phyloP scores from a whole-genome alignment of 371 early-diverging fungal genomes.

The Mucor velutinosus region DNA sequence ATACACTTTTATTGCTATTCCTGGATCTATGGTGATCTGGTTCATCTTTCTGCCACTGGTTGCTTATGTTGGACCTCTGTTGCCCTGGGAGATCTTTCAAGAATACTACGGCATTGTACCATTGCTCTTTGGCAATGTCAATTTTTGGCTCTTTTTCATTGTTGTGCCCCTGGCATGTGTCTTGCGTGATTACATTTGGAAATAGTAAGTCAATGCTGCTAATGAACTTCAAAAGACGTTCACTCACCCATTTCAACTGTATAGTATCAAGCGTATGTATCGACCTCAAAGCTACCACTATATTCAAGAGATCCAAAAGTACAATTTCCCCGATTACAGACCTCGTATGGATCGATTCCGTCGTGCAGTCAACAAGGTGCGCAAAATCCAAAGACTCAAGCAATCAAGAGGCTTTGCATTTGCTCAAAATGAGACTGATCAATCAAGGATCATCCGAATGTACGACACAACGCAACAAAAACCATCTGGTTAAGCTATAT shows the following conservation, averaged over 20 bases:
- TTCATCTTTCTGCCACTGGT: constrained; percentile 88
- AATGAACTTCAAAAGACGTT: not conserved
- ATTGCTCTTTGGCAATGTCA: constrained; percentile 67
- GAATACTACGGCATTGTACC: constrained; percentile 84
- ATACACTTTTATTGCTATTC: constrained; percentile 77
- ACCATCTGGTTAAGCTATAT: constrained; percentile 67
- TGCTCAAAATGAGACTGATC: constrained; percentile 95
- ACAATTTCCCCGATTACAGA: constrained; percentile 94
- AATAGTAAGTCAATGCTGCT: constrained; percentile 75
- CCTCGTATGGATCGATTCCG: constrained; percentile 97
- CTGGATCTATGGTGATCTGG: constrained; percentile 88
- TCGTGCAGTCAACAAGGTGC: constrained; percentile 95
- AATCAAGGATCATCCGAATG: constrained; percentile 88
- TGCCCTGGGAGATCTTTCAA: constrained; percentile 63
- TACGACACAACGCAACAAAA: constrained; percentile 96
- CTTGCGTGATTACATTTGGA: constrained; percentile 89
- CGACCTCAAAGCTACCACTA: constrained; percentile 86
- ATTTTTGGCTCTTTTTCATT: constrained; percentile 88
- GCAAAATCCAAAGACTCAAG: constrained; percentile 90
- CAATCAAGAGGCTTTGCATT: constrained; percentile 95
- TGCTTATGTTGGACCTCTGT: constrained; percentile 73
- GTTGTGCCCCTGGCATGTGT: constrained; percentile 79
- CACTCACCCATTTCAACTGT: not conserved
- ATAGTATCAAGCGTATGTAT: constrained; percentile 80
- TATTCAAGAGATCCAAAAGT: constrained; percentile 97